Percentiles rank a stretch among this genome's conserved stretches.
These are phyloP conservation scores for Podospora bellae-mahoneyi DNA, from an alignment of 495 filamentous ascomycete genomes.

Conservation along the genomic window DNA sequence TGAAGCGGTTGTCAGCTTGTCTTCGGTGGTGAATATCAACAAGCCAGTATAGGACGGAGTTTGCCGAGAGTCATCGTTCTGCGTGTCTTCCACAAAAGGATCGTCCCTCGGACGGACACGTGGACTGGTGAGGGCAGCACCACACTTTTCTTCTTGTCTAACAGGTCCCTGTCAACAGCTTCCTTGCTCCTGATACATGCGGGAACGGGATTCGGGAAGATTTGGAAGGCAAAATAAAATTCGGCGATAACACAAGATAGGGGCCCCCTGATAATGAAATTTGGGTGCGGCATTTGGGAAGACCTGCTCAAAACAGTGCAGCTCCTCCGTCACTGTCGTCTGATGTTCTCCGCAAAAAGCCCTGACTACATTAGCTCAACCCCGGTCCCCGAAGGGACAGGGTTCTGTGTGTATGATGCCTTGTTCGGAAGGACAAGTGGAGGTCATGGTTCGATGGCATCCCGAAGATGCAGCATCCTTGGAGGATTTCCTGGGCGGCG, in stretches of 20 bases:
- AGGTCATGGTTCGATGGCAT: conserved; percentile 6
- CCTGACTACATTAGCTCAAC: not conserved
- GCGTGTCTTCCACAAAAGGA: not conserved
- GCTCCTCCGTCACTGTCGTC: conserved; percentile 8
- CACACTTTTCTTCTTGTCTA: not conserved
- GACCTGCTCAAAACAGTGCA: not conserved
- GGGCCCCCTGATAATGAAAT: not conserved
- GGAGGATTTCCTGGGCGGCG: not conserved
- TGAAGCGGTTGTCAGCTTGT: not conserved
- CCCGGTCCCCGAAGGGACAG: conserved; percentile 3
- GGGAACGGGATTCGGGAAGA: not conserved
- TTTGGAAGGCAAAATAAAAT: not conserved
- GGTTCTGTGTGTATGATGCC: not conserved
- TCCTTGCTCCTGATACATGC: not conserved
- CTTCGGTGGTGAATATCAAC: not conserved
- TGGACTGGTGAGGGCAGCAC: not conserved
- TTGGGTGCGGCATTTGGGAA: conserved; percentile 1
- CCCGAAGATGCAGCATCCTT: conserved; percentile 7
- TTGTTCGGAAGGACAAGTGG: not conserved
- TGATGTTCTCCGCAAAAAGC: conserved; percentile 14
- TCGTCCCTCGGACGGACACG: not conserved
- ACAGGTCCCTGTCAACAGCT: not conserved
- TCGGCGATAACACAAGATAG: conserved; percentile 2
- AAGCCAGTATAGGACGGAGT: not conserved
- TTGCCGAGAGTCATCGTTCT: not conserved